Conservation (phyloP, 352 stramenopile genomes). For the Phytophthora idaei region DNA sequence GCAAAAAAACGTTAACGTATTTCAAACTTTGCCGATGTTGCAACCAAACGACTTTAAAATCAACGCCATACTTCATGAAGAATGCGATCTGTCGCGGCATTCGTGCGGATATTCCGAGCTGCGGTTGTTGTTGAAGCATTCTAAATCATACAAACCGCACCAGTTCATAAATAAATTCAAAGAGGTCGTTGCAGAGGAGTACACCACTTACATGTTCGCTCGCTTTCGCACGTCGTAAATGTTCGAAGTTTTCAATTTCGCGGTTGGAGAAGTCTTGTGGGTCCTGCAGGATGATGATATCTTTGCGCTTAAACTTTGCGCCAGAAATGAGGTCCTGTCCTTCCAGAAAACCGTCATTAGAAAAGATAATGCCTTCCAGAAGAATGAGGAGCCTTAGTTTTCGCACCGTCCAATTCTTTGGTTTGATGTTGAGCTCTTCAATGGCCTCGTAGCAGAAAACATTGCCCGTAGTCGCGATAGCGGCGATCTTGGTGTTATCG, state of each 20-base stretch:
- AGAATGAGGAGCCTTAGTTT: background rate
- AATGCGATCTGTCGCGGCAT: constrained; percentile 84
- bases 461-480: constrained; percentile 89
- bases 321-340: constrained; percentile 93
- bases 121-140: constrained; percentile 13
- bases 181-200: background rate
- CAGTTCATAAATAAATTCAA: constrained; percentile 1
- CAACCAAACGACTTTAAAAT: background rate
- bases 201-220: constrained; percentile 40
- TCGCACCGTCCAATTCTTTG: constrained; percentile 94
- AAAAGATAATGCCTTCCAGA: background rate
- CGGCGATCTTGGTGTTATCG: constrained; percentile 88
- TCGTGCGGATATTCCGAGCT: constrained; percentile 76
- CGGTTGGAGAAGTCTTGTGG: constrained; percentile 89
- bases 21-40: background rate
- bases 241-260: constrained; percentile 98
- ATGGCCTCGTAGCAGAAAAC: constrained; percentile 98
- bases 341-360: constrained; percentile 22
- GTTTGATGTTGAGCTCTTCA: constrained; percentile 98
- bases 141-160: constrained; percentile 11
- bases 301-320: constrained; percentile 90
- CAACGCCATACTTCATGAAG: constrained; percentile 58
- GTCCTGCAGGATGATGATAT: constrained; percentile 97
- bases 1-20: background rate
- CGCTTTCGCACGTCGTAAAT: constrained; percentile 85